Evolutionary conservation across 768 basidiomycete species (phyloP), one percentile per base, ranked within the genome.

Genomic region (Cystobasidiopsis lactophilus): DNA sequence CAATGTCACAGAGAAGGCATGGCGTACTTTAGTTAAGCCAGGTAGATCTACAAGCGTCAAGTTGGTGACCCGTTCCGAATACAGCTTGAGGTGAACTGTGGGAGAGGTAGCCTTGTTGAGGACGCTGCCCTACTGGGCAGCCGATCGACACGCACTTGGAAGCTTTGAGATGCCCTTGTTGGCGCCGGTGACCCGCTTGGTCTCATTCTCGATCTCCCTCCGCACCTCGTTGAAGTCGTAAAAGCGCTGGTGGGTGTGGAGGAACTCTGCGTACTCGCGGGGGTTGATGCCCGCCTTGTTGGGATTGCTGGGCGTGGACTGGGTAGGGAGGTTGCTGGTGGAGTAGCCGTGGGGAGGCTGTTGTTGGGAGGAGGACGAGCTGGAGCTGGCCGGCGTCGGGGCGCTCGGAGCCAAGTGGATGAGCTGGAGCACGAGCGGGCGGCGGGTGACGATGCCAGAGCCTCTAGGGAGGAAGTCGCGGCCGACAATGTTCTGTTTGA

Each of bases 101-200:
- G 29, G 23, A 13, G 10, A 16, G 41, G 19, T 7, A 43, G 27
- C 13, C 7, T 19, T 7, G 19, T 26, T 24, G 7, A 27, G 11
- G 29, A 4, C 14, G 14, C 23, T 9, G 30, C 23, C 30, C 29
- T 14, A n/a, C 29, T 21, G 11, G 5, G 14, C 29, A 18, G 4
- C 11, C 45, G 11, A 35, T 16, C 7, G 16, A 16, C 10, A 47
- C 45, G 24, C 26, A 47, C 45, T 96, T 1, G 91, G 89, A 44
- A 93, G 67, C 65, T 89, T 88, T 69, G 85, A 89, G 54, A 98
- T 81, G 41, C 93, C 93, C 69, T 96, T 98, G 68, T 96, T 96
- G 71, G 95, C 89, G 0, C 93, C 93, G 0, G 93, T 93, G 18
- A 98, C 89, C 40, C 93, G 73, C 40, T 31, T 54, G 1, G 93